Conservation (phyloP, 2,329 filamentous ascomycete species). For the Monosporascus sp. region DNA sequence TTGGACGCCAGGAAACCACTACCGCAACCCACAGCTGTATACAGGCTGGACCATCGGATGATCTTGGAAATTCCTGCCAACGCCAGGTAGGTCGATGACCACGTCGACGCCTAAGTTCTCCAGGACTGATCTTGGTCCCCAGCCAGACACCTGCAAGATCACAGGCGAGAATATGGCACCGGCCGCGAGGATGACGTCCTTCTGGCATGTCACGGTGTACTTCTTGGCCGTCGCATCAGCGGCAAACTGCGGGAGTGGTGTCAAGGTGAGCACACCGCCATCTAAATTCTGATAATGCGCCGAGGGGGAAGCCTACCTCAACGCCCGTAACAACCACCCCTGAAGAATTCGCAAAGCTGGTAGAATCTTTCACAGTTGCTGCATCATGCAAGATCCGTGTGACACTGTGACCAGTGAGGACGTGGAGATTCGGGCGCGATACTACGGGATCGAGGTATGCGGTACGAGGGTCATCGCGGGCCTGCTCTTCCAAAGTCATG, state of each 20-base stretch:
- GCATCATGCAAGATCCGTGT: slow-evolving; percentile 28
- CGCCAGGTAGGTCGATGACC: slow-evolving; percentile 26
- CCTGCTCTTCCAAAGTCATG: slow-evolving; percentile 33
- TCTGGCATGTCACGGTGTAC: slow-evolving; percentile 20
- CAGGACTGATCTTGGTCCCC: slow-evolving; percentile 25
- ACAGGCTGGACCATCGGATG: slow-evolving; percentile 25
- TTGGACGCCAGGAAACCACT: neutral
- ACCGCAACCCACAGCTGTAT: slow-evolving; percentile 15
- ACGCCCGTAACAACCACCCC: slow-evolving; percentile 27
- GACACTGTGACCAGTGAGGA: slow-evolving; percentile 34
- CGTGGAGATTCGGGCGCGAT: slow-evolving; percentile 32
- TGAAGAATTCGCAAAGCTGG: slow-evolving; percentile 4
- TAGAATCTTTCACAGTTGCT: slow-evolving; percentile 4
- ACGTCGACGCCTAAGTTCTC: slow-evolving; percentile 21
- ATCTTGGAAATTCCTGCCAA: slow-evolving; percentile 28
- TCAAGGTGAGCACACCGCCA: neutral
- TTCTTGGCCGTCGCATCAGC: slow-evolving; percentile 12
- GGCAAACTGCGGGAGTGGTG: slow-evolving; percentile 19
- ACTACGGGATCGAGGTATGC: slow-evolving; percentile 34
- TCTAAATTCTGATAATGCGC: neutral
- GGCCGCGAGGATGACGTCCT: slow-evolving; percentile 26
- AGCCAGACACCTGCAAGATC: slow-evolving; percentile 28
- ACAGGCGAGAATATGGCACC: slow-evolving; percentile 27
- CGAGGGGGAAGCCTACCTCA: slow-evolving; percentile 25
- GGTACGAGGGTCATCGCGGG: slow-evolving; percentile 34